Conservation (phyloP, 2,329 filamentous ascomycete genomes). For the Thyridium curvatum region DNA sequence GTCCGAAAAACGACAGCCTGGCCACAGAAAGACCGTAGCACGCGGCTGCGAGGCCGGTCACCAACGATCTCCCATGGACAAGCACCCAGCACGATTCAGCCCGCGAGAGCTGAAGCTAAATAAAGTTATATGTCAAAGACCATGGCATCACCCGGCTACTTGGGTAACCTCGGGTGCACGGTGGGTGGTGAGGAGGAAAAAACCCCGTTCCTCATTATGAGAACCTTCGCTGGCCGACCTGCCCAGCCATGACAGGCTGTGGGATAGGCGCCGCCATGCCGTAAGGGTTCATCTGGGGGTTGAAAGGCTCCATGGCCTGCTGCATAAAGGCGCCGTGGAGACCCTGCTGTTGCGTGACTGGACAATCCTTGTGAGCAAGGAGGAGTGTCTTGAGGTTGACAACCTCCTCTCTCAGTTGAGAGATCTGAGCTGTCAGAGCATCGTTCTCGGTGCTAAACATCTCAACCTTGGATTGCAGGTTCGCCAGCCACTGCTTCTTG, state of each 20-base stretch:
- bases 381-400: conserved; percentile 91
- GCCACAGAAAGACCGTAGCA: too few relatives aligned
- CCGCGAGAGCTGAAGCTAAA: too few relatives aligned
- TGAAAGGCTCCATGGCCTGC: conserved; percentile 46
- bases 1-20: not conserved
- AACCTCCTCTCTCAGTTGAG: conserved; percentile 82
- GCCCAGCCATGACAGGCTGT: conserved; percentile 48
- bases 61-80: too few relatives aligned
- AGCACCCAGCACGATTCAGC: too few relatives aligned
- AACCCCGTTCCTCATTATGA: conserved; percentile 31
- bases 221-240: conserved; percentile 49
- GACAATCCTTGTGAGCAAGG: conserved; percentile 92
- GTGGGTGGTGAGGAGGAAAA: not conserved
- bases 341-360: conserved; percentile 82
- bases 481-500: conserved; percentile 98
- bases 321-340: conserved; percentile 54
- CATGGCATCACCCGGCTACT: too few relatives aligned
- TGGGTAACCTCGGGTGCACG: not conserved
- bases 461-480: conserved; percentile 91
- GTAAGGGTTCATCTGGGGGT: conserved; percentile 53
- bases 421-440: conserved; percentile 74
- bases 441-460: conserved; percentile 91
- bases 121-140: too few relatives aligned
- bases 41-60: too few relatives aligned
- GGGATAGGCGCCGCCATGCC: conserved; percentile 48